phyloP scores from a whole-genome alignment of 2,329 filamentous ascomycete species.

The Alternaria atra region DNA sequence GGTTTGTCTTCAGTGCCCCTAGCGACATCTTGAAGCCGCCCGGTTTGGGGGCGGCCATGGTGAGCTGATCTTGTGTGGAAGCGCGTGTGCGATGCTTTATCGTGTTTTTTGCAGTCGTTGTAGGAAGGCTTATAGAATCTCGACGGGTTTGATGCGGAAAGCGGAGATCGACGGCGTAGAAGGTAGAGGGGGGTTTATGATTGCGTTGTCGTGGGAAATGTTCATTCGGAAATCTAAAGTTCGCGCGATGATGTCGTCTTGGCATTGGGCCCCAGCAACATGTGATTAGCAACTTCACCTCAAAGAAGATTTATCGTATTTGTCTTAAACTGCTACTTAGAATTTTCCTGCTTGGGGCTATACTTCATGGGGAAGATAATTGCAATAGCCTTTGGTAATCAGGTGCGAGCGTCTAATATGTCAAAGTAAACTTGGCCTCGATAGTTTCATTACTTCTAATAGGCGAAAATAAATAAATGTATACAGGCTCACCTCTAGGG shows the following conservation, averaged over 20 bases:
- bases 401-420: neutral
- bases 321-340: neutral
- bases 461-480: neutral
- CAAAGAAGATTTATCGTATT: neutral
- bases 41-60: conserved; percentile 43
- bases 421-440: neutral
- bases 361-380: too few relatives aligned
- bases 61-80: conserved; percentile 26
- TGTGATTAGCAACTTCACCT: neutral
- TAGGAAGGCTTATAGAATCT: neutral
- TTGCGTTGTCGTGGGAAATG: conserved; percentile 3
- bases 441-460: neutral
- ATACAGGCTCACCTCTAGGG: neutral
- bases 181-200: conserved; percentile 1
- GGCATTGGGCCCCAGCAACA: conserved; percentile 14
- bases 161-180: neutral
- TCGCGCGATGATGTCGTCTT: conserved; percentile 36
- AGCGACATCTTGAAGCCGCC: conserved; percentile 51
- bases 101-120: neutral
- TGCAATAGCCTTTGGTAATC: neutral
- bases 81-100: conserved; percentile 6
- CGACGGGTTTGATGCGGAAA: neutral
- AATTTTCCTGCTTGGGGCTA: neutral
- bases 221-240: conserved; percentile 23
- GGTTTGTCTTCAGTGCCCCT: conserved; percentile 39